These are phyloP conservation scores for Lagenidium giganteum DNA, from an alignment of 352 stramenopile species.

Conservation along the genomic window DNA sequence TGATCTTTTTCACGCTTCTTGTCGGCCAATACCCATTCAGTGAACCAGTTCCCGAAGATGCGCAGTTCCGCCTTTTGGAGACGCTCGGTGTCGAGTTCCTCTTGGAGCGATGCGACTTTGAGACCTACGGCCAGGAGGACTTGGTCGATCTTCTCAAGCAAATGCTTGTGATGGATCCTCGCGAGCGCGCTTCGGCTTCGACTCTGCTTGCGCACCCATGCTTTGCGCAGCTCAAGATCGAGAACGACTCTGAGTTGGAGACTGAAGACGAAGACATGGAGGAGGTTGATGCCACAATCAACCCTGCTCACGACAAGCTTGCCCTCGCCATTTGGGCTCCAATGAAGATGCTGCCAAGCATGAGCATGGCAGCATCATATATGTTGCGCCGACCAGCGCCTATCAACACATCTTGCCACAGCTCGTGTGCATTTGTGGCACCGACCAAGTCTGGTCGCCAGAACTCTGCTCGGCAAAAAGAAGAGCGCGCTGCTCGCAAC, in stretches of 20 bases:
- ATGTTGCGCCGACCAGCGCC: slow-evolving; percentile 5
- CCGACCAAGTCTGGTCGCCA: slow-evolving; percentile 7
- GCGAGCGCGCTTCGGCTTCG: slow-evolving; percentile 29
- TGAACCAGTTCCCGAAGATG: slow-evolving; percentile 43
- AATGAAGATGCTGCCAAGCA: no score
- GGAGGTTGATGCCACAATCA: background rate
- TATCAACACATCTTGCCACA: slow-evolving; percentile 7
- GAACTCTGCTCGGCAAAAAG: slow-evolving; percentile 11
- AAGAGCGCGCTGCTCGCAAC: slow-evolving; percentile 8
- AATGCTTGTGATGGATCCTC: slow-evolving; percentile 47
- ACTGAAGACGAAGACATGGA: background rate
- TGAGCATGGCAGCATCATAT: slow-evolving; percentile 1
- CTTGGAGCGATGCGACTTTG: slow-evolving; percentile 62
- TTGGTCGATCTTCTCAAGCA: slow-evolving; percentile 48
- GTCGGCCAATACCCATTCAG: slow-evolving; percentile 59
- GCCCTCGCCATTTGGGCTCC: no score
- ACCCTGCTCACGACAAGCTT: background rate
- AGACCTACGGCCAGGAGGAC: slow-evolving; percentile 26
- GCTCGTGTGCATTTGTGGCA: slow-evolving; percentile 14
- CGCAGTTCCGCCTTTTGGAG: slow-evolving; percentile 48
- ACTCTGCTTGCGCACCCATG: slow-evolving; percentile 37
- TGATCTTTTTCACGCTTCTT: slow-evolving; percentile 77
- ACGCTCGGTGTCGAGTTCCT: slow-evolving; percentile 60
- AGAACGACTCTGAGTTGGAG: background rate
- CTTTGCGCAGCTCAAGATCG: slow-evolving; percentile 16